Base-by-base conservation (phyloP, 176 grass and related monocot species). In the Oryza meridionalis region DNA sequence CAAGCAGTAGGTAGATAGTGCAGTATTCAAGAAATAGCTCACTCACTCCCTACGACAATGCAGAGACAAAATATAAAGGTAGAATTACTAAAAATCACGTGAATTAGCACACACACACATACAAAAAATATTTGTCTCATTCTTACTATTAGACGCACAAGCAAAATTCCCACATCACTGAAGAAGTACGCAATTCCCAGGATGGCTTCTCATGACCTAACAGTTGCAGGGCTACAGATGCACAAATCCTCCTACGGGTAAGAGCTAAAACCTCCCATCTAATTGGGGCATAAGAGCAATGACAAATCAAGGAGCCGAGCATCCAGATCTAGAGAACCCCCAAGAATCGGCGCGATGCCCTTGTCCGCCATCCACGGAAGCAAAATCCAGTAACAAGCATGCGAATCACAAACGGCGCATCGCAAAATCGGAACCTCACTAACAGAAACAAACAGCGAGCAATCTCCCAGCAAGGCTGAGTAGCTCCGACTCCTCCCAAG, bases 251-350 rank as follows among this genome's bases (percentile, higher is more conserved):
- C 27, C 44, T 51, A 37, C n/a, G 29, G 27, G 11, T 2, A 14
- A 67, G 42, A 67, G 40, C 19, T 47, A 47, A 49, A 24, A 7
- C 33, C 15, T 27, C 63, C 7, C 10, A 13, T 44, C 11, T 19
- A 79, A 21, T 16, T 33, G 2, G 9, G 15, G 17, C 43, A 63
- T 3, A 9, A 5, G 63, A 29, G 17, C 26, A 50, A 47, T 29
- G 15, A 38, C 22, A 14, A 14, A 40, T 7, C 38, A 6, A 45
- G 22, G 15, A 67, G 25, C 77, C 42, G 7, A 40, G 67, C 45
- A 25, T 42, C 50, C 59, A 72, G 79, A 82, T 82, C 80, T 72
- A 62, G 50, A 72, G 5, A 9, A 22, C n/a, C 4, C 6, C 46
- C 32, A 4, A 27, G n/a, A 42, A 2, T 15, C 35, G 45, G 11